Conservation (phyloP, 768 basidiomycete genomes). For the Kwoniella sp. region DNA sequence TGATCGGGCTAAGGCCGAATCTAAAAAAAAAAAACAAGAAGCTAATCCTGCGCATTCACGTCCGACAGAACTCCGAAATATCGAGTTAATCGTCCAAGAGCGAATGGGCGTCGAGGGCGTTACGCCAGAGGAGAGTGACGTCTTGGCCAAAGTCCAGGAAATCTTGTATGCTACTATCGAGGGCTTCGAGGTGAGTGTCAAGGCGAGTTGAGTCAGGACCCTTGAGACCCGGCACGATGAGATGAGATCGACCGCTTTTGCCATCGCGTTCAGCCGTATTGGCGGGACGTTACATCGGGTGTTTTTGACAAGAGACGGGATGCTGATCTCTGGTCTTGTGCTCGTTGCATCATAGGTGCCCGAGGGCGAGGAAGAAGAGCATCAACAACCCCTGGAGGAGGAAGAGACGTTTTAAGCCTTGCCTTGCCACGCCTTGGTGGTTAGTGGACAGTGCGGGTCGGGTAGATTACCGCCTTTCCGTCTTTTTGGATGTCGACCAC, state of each 20-base stretch:
- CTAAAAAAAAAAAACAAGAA: too few relatives aligned
- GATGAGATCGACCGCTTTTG: too few relatives aligned
- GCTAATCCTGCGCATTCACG: neutral
- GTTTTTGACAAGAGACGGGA: too few relatives aligned
- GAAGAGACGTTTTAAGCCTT: constrained; percentile 52
- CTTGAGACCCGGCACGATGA: too few relatives aligned
- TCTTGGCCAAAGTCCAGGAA: constrained; percentile 77
- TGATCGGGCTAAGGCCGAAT: too few relatives aligned
- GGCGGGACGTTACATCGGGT: too few relatives aligned
- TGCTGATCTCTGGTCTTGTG: too few relatives aligned
- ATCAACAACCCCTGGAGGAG: constrained; percentile 33
- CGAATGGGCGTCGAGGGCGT: constrained; percentile 68
- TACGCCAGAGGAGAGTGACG: constrained; percentile 57
- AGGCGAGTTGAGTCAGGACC: neutral
- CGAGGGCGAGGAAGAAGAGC: constrained; percentile 30
- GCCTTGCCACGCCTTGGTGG: neutral
- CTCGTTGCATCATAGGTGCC: constrained; percentile 22
- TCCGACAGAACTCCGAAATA: constrained; percentile 75
- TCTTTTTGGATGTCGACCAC: too few relatives aligned
- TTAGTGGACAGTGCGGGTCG: too few relatives aligned
- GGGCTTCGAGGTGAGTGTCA: constrained; percentile 37
- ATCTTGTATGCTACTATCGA: constrained; percentile 96
- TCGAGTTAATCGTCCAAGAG: constrained; percentile 88
- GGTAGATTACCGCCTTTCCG: too few relatives aligned
- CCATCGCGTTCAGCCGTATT: too few relatives aligned